Evolutionary conservation across 371 early-diverging fungal genomes (phyloP).

Genomic region (Actinomortierella ambigua): DNA sequence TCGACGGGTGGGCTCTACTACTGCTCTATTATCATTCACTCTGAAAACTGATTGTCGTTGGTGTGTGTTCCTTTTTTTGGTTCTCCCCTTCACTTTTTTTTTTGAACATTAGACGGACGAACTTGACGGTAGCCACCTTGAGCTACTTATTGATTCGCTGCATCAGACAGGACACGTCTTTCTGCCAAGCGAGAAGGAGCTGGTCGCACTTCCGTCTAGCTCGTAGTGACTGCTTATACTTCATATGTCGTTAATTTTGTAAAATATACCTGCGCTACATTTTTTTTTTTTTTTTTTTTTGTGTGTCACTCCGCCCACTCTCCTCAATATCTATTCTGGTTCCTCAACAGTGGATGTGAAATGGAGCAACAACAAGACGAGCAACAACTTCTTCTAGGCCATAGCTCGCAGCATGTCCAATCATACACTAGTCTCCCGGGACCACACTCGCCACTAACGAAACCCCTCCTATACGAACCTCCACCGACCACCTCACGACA

Average conservation of each 20-base stretch:
- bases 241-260: not conserved
- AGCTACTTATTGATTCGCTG: constrained; percentile 43
- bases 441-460: not conserved
- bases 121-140: constrained; percentile 33
- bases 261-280: not conserved
- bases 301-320: not conserved
- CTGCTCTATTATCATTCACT: too few species aligned
- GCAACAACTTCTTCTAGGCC: constrained; percentile 4
- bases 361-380: constrained; percentile 7
- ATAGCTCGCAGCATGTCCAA: not conserved
- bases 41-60: not conserved
- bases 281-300: not conserved
- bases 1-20: not conserved
- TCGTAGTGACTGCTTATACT: not conserved
- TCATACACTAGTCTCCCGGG: not conserved
- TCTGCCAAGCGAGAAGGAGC: constrained; percentile 31
- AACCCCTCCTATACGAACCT: not conserved
- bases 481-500: constrained; percentile 34
- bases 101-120: constrained; percentile 31
- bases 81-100: not conserved
- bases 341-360: too few species aligned
- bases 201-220: constrained; percentile 18
- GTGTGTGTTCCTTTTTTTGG: not conserved
- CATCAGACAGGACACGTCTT: constrained; percentile 46
- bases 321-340: too few species aligned